phyloP scores from a whole-genome alignment of 768 basidiomycete species.

The Termitomyces sp. region DNA sequence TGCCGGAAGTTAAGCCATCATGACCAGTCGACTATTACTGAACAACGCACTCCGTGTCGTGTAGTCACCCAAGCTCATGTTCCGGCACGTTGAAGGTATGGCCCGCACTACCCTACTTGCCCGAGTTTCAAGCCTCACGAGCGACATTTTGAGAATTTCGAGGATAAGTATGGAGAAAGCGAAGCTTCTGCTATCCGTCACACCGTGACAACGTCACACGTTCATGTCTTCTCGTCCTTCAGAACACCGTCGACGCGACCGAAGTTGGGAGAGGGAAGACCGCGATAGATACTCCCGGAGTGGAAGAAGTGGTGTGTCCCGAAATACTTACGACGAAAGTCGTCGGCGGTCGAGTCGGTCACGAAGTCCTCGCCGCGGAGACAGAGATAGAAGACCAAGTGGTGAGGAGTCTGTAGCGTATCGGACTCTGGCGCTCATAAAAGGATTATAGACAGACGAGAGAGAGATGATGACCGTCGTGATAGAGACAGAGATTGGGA shows the following conservation, averaged over 20 bases:
- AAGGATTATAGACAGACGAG: constrained; percentile 26
- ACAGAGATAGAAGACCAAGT: constrained; percentile 31
- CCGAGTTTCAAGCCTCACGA: background rate
- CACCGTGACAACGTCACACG: constrained; percentile 9
- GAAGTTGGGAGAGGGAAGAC: constrained; percentile 61
- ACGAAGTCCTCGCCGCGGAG: constrained; percentile 38
- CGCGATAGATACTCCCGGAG: constrained; percentile 39
- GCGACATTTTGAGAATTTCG: constrained; percentile 1
- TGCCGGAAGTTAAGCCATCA: background rate
- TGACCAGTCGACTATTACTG: background rate
- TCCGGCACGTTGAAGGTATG: background rate
- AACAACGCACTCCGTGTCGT: background rate
- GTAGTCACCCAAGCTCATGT: background rate
- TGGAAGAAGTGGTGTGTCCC: constrained; percentile 27
- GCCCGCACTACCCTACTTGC: background rate
- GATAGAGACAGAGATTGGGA: constrained; percentile 26
- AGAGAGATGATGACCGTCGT: constrained; percentile 35
- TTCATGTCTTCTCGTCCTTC: constrained; percentile 50
- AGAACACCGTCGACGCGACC: constrained; percentile 52
- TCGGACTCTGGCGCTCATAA: background rate
- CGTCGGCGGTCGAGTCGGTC: constrained; percentile 45
- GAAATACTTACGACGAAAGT: constrained; percentile 31
- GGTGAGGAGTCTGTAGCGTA: constrained; percentile 9
- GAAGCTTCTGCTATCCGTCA: constrained; percentile 2
- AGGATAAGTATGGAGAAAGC: background rate